These are phyloP conservation scores for Kwoniella sp. DNA, from an alignment of 768 basidiomycete genomes.

Conservation along the genomic window DNA sequence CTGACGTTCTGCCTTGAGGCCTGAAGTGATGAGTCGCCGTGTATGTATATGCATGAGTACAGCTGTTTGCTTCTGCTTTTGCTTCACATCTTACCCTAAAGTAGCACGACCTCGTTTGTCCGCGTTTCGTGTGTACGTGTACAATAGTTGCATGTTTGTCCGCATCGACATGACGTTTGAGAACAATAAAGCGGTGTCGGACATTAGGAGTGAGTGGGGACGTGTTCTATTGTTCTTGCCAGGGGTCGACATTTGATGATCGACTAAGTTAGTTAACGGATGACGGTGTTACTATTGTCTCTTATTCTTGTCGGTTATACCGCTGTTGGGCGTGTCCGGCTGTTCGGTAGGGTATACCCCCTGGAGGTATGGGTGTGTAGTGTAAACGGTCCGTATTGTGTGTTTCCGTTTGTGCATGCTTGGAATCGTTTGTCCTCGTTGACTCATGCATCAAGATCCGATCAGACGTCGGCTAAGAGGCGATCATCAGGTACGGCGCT, in stretches of 20 bases:
- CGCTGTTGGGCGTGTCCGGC: too few species aligned
- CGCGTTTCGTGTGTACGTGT: too few species aligned
- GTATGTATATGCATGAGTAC: constrained; percentile 5
- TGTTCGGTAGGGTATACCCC: too few species aligned
- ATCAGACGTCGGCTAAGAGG: not conserved
- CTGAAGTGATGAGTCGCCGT: not conserved
- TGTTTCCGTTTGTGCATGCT: too few species aligned
- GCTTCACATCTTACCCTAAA: too few species aligned
- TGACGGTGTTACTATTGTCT: not conserved
- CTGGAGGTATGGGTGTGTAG: too few species aligned
- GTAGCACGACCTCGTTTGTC: too few species aligned
- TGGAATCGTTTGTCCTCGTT: not conserved
- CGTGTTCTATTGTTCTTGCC: not conserved
- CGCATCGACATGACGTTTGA: not conserved
- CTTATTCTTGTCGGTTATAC: too few species aligned
- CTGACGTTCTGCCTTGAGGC: not conserved
- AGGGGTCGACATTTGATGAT: not conserved
- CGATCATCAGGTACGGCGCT: constrained; percentile 1
- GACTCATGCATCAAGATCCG: not conserved
- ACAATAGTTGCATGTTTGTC: too few species aligned
- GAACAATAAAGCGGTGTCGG: not conserved
- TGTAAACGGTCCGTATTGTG: too few species aligned
- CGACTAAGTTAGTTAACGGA: not conserved
- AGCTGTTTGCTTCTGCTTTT: not conserved
- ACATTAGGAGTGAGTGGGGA: too few species aligned